These are phyloP conservation scores for Vigna hirtella DNA, from an alignment of 306 rosid species.

Conservation along the genomic window DNA sequence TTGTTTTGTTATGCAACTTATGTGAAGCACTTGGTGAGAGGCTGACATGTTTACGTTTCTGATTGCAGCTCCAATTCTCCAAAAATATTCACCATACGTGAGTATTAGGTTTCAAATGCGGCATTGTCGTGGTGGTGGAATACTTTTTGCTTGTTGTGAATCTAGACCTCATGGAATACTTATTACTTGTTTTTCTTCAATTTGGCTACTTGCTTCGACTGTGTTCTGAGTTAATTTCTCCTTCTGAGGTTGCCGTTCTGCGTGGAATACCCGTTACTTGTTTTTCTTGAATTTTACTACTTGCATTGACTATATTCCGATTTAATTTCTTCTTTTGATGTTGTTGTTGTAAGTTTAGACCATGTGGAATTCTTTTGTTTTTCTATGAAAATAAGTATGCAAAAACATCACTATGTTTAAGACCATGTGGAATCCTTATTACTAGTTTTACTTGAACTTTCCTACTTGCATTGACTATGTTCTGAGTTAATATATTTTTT, in stretches of 20 bases:
- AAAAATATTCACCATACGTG: constrained; percentile 86
- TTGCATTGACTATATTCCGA: neutral
- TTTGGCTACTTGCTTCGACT: constrained; percentile 25
- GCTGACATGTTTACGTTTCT: constrained; percentile 28
- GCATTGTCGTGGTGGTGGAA: neutral
- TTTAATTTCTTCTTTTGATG: neutral
- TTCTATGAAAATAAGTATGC: too few species aligned
- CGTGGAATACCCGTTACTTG: neutral
- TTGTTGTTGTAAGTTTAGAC: constrained; percentile 4
- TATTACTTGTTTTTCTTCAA: constrained; percentile 8
- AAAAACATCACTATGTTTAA: neutral
- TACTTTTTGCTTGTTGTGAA: neutral
- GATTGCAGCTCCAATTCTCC: constrained; percentile 69
- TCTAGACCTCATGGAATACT: neutral
- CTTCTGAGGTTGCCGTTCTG: neutral
- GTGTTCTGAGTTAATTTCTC: constrained; percentile 3
- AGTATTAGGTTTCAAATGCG: constrained; percentile 52
- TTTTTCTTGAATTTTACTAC: constrained; percentile 17
- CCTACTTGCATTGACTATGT: constrained; percentile 17
- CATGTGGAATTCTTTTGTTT: neutral
- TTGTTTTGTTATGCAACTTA: neutral
- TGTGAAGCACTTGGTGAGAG: neutral
- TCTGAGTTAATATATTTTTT: neutral
- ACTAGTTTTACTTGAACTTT: constrained; percentile 18
- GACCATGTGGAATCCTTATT: neutral